phyloP scores from a whole-genome alignment of 2,329 filamentous ascomycete genomes.

The Pezicula radicicola region DNA sequence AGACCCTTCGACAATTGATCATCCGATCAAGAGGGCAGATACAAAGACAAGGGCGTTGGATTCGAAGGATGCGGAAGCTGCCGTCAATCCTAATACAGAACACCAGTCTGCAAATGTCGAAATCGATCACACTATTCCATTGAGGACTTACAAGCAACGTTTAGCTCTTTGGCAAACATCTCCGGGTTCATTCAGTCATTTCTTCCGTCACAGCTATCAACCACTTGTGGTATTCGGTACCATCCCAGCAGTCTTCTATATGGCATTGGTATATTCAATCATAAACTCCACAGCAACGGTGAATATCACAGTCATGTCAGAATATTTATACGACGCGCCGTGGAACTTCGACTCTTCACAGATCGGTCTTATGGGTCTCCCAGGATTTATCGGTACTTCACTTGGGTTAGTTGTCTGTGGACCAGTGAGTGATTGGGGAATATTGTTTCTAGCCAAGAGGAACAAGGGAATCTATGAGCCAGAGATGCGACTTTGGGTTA shows the following conservation, averaged over 20 bases:
- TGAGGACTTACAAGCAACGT: conserved; percentile 40
- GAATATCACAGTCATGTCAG: conserved; percentile 32
- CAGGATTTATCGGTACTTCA: conserved; percentile 36
- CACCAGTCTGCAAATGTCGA: background rate
- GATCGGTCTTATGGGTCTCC: conserved; percentile 36
- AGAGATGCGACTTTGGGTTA: conserved; percentile 37
- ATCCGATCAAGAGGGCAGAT: background rate
- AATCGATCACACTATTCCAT: conserved; percentile 23
- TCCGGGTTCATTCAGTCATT: conserved; percentile 21
- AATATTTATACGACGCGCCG: conserved; percentile 32
- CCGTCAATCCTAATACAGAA: background rate
- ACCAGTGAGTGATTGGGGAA: conserved; percentile 32
- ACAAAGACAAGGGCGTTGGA: background rate
- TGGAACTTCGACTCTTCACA: conserved; percentile 35
- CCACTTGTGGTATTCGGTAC: conserved; percentile 32
- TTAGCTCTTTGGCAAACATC: conserved; percentile 30
- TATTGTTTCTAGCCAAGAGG: conserved; percentile 31
- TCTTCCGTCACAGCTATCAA: conserved; percentile 33
- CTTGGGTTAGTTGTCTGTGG: conserved; percentile 31
- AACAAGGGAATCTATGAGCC: conserved; percentile 38
- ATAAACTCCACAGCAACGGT: conserved; percentile 35
- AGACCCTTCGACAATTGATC: background rate
- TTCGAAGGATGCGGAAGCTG: background rate
- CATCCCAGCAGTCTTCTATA: conserved; percentile 36
- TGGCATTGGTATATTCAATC: conserved; percentile 33